phyloP scores from a whole-genome alignment of 2,329 filamentous ascomycete genomes.

The Cercospora sojina region DNA sequence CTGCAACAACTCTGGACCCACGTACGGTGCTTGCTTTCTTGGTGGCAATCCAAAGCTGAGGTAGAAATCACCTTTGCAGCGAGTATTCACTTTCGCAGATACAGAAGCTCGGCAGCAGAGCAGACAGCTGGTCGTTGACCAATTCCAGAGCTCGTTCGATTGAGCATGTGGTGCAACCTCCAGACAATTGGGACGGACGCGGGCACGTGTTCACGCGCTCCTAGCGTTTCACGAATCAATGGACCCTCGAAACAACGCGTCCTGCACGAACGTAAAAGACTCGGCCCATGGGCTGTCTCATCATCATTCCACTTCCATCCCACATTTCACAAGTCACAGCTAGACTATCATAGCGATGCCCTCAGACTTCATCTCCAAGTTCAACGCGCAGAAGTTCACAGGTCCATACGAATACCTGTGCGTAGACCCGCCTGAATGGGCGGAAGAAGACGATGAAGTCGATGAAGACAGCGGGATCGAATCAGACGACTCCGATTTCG shows the following conservation, averaged over 20 bases:
- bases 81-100: too few species aligned
- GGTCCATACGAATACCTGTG: slow-evolving; percentile 15
- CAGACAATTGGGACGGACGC: background rate
- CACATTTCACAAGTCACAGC: background rate
- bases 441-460: background rate
- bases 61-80: too few species aligned
- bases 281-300: too few species aligned
- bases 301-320: background rate
- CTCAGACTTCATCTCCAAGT: slow-evolving; percentile 6
- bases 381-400: slow-evolving; percentile 10
- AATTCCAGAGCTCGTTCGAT: too few species aligned
- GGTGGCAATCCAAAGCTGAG: too few species aligned
- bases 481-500: background rate
- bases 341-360: background rate
- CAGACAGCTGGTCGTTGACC: too few species aligned
- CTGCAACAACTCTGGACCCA: background rate
- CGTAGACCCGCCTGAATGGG: background rate
- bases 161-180: too few species aligned
- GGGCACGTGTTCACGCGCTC: background rate
- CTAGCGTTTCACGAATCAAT: background rate
- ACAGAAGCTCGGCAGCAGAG: too few species aligned
- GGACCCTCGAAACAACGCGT: background rate
- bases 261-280: background rate
- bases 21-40: too few species aligned
- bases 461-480: background rate